Evolutionary conservation across 106 monocot genomes (phyloP).

Genomic region (Alisma plantagoaquatica): DNA sequence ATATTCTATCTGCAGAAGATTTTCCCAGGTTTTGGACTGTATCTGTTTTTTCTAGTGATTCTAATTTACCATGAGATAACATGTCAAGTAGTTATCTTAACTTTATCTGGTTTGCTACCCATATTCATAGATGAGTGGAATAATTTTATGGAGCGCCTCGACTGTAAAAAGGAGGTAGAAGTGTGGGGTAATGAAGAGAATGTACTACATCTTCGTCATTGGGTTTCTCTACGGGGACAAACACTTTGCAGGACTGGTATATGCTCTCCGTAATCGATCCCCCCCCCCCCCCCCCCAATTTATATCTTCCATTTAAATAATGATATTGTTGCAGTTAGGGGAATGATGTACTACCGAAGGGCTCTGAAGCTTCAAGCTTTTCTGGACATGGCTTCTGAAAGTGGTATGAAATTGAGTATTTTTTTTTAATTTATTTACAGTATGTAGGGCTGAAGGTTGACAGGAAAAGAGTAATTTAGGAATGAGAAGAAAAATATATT

Average conservation of each 20-base stretch:
- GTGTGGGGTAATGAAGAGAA: conserved; percentile 95
- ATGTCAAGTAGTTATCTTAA: background rate
- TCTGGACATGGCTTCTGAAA: conserved; percentile 98
- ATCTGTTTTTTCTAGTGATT: background rate
- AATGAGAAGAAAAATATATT: no score
- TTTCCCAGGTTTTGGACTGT: conserved; percentile 57
- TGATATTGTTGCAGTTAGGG: conserved; percentile 73
- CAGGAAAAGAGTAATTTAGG: no score
- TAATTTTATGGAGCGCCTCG: conserved; percentile 95
- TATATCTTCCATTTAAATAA: no score
- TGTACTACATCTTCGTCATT: conserved; percentile 94
- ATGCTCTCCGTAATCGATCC: no score
- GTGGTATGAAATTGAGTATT: conserved; percentile 26
- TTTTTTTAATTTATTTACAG: no score
- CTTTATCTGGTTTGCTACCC: no score
- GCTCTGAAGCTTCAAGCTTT: conserved; percentile 96
- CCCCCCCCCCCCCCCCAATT: no score
- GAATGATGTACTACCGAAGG: conserved; percentile 98
- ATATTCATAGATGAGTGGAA: conserved; percentile 95
- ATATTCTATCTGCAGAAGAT: conserved; percentile 98
- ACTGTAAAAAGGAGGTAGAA: conserved; percentile 78
- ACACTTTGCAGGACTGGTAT: conserved; percentile 95
- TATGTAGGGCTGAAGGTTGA: no score
- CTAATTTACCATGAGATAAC: no score
- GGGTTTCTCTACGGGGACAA: conserved; percentile 94